Percentiles rank a stretch among this genome's conserved stretches.
These are phyloP conservation scores for Xylaria sp. DNA, from an alignment of 2,329 filamentous ascomycete genomes.

Conservation along the genomic window DNA sequence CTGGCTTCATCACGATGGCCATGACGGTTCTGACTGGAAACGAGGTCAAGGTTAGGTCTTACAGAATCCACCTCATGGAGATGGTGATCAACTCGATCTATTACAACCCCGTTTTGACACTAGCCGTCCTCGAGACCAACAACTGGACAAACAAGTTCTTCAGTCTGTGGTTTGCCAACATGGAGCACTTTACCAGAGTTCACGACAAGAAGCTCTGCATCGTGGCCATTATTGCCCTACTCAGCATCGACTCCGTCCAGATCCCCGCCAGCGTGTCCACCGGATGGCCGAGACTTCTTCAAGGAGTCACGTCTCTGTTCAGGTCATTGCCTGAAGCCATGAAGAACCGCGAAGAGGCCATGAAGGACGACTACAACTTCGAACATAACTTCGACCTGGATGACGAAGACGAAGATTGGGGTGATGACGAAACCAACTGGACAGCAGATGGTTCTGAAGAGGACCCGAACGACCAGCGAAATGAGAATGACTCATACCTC, in stretches of 20 bases:
- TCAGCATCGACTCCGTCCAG: conserved; percentile 72
- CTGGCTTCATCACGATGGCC: conserved; percentile 81
- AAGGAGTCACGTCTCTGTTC: conserved; percentile 84
- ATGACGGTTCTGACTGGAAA: conserved; percentile 74
- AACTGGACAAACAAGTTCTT: conserved; percentile 99
- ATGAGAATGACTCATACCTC: conserved; percentile 89
- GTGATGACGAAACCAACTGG: conserved; percentile 79
- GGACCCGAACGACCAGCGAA: conserved; percentile 62
- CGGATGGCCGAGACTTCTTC: conserved; percentile 88
- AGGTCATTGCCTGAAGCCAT: conserved; percentile 81
- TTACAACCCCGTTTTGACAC: conserved; percentile 83
- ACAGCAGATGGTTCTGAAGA: conserved; percentile 67
- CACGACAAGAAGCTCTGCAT: conserved; percentile 99
- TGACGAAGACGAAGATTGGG: conserved; percentile 69
- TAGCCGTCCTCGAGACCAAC: conserved; percentile 84
- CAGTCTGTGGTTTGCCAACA: conserved; percentile 95
- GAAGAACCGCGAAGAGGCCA: conserved; percentile 87
- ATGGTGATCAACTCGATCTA: conserved; percentile 98
- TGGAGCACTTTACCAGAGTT: conserved; percentile 85
- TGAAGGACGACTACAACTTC: conserved; percentile 78
- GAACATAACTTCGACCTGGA: conserved; percentile 58
- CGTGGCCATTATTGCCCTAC: conserved; percentile 80
- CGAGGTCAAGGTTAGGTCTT: conserved; percentile 83
- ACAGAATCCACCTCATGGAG: conserved; percentile 95
- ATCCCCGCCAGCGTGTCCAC: conserved; percentile 90